Conservation (phyloP, 176 grass and related monocot genomes). For the Oryza glaberrima region DNA sequence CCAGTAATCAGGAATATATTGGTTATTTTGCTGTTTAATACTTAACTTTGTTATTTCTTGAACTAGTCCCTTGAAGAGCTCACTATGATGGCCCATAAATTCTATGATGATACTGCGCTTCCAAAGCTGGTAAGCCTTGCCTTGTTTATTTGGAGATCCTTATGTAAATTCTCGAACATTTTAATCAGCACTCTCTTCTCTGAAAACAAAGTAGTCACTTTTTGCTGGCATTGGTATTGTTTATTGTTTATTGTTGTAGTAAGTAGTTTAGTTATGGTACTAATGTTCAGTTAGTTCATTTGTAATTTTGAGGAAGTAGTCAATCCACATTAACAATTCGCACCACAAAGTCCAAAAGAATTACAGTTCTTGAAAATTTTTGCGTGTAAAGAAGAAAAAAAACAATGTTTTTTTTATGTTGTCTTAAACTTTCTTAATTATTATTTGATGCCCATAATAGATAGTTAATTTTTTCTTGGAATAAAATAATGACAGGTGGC, state of each 20-base stretch:
- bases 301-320: conserved; percentile 9
- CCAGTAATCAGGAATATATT: conserved; percentile 28
- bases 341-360: neutral
- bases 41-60: conserved; percentile 45
- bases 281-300: neutral
- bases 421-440: conserved; percentile 28
- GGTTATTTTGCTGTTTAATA: conserved; percentile 21
- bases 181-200: conserved; percentile 20
- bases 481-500: conserved; percentile 61
- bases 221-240: neutral
- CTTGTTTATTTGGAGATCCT: conserved; percentile 30
- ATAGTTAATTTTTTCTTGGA: conserved; percentile 27
- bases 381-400: neutral
- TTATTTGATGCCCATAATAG: conserved; percentile 14
- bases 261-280: conserved; percentile 17
- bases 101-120: conserved; percentile 91
- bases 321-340: neutral
- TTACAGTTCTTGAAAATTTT: conserved; percentile 1
- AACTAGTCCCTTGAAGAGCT: conserved; percentile 86
- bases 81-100: conserved; percentile 82
- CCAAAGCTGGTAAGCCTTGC: conserved; percentile 83
- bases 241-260: conserved; percentile 11
- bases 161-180: neutral
- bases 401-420: neutral
- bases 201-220: neutral